Evolutionary conservation across 2,329 filamentous ascomycete genomes (phyloP).

Genomic region (Arthrobotrys conoides): DNA sequence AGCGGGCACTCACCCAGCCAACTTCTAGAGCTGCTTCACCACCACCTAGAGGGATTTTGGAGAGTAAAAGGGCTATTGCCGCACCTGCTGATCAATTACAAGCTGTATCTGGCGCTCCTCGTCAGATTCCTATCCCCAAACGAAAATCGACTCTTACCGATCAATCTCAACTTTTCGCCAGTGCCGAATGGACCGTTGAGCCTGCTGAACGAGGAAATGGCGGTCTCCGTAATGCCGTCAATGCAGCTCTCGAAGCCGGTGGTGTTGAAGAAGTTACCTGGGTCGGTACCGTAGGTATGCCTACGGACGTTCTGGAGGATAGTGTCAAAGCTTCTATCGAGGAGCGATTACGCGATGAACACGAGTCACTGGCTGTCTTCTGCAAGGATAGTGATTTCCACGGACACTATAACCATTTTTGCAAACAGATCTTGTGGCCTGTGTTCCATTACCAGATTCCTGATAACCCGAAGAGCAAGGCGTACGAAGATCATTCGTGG

Average conservation of each 20-base stretch:
- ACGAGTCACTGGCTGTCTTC: constrained; percentile 86
- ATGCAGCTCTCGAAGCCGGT: constrained; percentile 80
- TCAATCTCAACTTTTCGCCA: constrained; percentile 78
- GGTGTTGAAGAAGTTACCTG: constrained; percentile 83
- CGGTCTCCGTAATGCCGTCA: constrained; percentile 88
- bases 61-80: constrained; percentile 56
- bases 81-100: constrained; percentile 48
- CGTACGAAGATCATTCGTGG: constrained; percentile 97
- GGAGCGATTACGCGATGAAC: constrained; percentile 83
- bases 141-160: constrained; percentile 71
- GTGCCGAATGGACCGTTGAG: constrained; percentile 85
- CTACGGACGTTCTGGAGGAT: constrained; percentile 84
- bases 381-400: constrained; percentile 93
- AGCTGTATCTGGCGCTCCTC: constrained; percentile 56
- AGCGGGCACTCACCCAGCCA: constrained; percentile 61
- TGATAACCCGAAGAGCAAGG: constrained; percentile 97
- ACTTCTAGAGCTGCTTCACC: constrained; percentile 64
- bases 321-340: constrained; percentile 86
- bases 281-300: constrained; percentile 94
- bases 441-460: constrained; percentile 99
- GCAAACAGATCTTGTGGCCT: constrained; percentile 97
- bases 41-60: constrained; percentile 59
- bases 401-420: constrained; percentile 94
- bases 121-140: constrained; percentile 64
- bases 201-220: constrained; percentile 92